phyloP scores from a whole-genome alignment of 2,329 filamentous ascomycete species.

The Colletotrichum abscissum region DNA sequence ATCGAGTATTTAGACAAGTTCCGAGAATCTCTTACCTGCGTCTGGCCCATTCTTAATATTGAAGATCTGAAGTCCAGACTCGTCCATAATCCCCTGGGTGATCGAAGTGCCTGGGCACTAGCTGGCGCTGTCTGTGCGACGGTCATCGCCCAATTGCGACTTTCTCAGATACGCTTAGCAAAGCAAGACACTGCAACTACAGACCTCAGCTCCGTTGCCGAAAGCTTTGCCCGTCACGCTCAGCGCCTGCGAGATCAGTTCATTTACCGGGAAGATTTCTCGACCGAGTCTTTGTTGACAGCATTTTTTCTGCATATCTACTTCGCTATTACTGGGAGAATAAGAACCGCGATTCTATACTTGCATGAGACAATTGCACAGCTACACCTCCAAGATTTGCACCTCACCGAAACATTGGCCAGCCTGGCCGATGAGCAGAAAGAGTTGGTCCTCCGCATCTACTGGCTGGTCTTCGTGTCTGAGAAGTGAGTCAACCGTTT shows the following conservation, averaged over 20 bases:
- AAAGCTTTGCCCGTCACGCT: background rate
- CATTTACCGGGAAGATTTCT: background rate
- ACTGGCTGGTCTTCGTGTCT: background rate
- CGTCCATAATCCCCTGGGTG: background rate
- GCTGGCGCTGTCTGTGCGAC: background rate
- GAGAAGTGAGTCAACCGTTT: background rate
- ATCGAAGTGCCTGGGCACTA: background rate
- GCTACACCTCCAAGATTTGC: background rate
- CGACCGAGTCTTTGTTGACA: background rate
- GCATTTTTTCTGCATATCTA: background rate
- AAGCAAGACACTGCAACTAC: background rate
- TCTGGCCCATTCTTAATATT: background rate
- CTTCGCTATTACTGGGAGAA: background rate
- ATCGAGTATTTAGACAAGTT: background rate
- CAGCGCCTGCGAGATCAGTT: background rate
- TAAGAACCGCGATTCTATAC: background rate
- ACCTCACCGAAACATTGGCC: background rate
- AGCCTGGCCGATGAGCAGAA: background rate
- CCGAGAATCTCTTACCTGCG: background rate
- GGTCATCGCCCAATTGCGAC: background rate
- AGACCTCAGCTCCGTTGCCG: background rate
- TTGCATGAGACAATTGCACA: background rate
- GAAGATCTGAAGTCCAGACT: background rate
- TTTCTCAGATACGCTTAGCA: background rate
- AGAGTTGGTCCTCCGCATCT: background rate